Base-by-base conservation (phyloP, 148 eudicot species). In the Rhododendron griersonianum region DNA sequence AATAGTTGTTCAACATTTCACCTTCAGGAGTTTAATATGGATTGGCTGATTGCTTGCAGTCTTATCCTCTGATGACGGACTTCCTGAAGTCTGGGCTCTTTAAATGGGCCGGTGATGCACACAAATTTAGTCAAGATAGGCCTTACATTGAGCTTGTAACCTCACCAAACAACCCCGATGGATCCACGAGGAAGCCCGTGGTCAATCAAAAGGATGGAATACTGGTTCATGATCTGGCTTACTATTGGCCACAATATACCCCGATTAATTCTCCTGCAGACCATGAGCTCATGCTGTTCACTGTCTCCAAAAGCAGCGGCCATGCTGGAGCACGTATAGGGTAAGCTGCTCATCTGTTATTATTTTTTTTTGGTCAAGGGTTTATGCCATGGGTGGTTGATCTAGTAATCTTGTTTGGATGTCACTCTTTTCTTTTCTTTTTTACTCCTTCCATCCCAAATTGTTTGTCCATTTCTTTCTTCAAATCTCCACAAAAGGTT, bases 191-290 rank as follows among this genome's bases (percentile, higher is more conserved):
- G 90, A 92, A 90, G 78, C 87, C 96, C 21, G 91, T 91, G 23
- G 96, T 94, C 59, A 94, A 95, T 86, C 86, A 92, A 81, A 89
- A 85, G 47, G 87, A 90, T 61, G 99, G 98, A 55, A 91, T 92
- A 82, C 77, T 94, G 55, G 37, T 98, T 80, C 96, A 98, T 85
- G 99, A 98, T 88, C 90, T 93, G 75, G 99, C 98, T 50, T 98
- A 98, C 86, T 98, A 98, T 88, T 98, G 99, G 99, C 99, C 99
- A 11, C 99, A 98, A 50, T 98, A 98, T 85, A 95, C 95, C 75
- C 94, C 98, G 0, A 98, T 98, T 77, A 89, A 94, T 78, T 85
- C 87, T 86, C 88, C 92, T 7, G 98, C 96, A 44, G 95, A 98
- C 78, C 91, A 98, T 51, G 98, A 95, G 39, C 88, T 98, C 67